Evolutionary conservation across 2,329 filamentous ascomycete genomes (phyloP), one percentile per base, ranked within the genome.

Genomic region (Ophidiomyces ophidiicola): DNA sequence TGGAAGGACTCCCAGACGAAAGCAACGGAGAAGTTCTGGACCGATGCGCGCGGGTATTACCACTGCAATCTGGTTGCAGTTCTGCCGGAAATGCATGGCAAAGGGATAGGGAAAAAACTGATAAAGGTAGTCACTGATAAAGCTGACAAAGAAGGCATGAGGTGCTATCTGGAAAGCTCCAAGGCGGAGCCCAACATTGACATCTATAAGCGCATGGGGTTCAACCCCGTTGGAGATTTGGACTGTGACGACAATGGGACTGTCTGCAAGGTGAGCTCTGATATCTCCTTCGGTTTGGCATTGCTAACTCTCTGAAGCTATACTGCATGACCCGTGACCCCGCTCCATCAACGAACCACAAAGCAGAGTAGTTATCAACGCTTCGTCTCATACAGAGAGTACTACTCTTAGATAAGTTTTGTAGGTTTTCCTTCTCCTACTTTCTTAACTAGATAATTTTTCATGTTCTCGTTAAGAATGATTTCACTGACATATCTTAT

Each of bases 1-100:
- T 84, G 78, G 79, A 84, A 84, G 52, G 65, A 66, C 3, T 67
- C 71, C 4, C 80, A 85, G 55, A 67, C 70, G 0, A 62, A 71
- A 26, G 75, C 72, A 1, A 79, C 83, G 40, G 61, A 62, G 0
- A 60, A 70, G 18, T 58, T 82, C 3, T 84, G 79, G 80, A 72
- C 63, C 0, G 76, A 81, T 41, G 66, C 70, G 0, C 63, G 68
- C 4, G 80, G 80, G 0, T 84, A 84, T 51, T 84, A 82, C 51
- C 84, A 84, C 48, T 78, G 80, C 47, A 85, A 84, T 51, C 81
- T 84, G 44, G 74, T 84, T 50, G 78, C 79, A 0, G 79, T 84
- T 1, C 55, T 73, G 11, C 76, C 78, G 0, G 69, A 74, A 34
- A 69, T 68, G 21, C 79, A 83, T 53, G 77, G 78, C 0, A 72